Base-by-base conservation (phyloP, 2,329 filamentous ascomycete genomes). In the Ophiostoma novo-ulmi region DNA sequence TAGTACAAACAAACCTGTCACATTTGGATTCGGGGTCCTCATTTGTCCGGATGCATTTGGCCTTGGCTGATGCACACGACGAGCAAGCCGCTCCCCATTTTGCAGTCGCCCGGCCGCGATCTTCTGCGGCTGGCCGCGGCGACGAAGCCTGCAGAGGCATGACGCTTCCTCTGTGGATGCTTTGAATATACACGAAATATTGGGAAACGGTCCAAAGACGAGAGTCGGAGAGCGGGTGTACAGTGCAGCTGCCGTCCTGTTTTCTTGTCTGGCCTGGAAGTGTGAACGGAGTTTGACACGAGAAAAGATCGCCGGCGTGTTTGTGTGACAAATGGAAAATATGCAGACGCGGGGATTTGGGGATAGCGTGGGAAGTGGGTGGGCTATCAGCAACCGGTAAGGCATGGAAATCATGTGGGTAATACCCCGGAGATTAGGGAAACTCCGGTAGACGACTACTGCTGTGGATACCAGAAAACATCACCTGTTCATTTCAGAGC, bases 41-140 rank as follows among this genome's bases (percentile, higher is more conserved):
- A 70, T 80, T 80, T 7, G 81, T 79, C 10, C 82, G 80, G 64
- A 85, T 79, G 72, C 83, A 85, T 72, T 84, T 85, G 8, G 83
- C 82, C 73, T 85, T 85, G 41, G 83, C 82, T 14, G 80, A 77
- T 7, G 83, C 82, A 73, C 83, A 85, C 1, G 82, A 77, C 5
- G 81, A 78, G 68, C 83, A 85, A 1, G 83, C 83, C 4, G 82
- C 82, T 20, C 83, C 83, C 83, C 83, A 85, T 82, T 77, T 79
- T 8, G 78, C 76, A 44, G 77, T 75, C 36, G 70, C 72, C 71
- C 76, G 77, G 11, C 48, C 14, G 14, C 69, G 69, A 22, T 70
- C 72, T 11, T 71, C 71, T 20, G 41, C 55, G 36, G 64, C 64
- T 52, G 61, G 22, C 35, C 48, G 63, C 44, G 61, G 63, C 44